These are phyloP conservation scores for Rossbeevera mucosa DNA, from an alignment of 768 basidiomycete genomes.

Conservation along the genomic window DNA sequence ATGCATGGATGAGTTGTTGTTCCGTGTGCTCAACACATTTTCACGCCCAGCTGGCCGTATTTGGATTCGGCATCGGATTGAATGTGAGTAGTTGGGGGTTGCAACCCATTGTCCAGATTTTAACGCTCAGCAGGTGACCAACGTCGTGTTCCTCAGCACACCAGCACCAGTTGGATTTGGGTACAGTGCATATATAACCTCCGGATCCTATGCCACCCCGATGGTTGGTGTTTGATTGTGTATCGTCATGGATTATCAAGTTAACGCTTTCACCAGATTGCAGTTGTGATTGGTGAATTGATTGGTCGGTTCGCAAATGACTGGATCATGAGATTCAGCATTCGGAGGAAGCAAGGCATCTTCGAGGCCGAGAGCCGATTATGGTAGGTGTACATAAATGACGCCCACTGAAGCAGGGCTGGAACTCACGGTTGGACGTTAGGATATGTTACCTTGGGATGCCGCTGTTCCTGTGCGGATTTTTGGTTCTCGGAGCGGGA, in stretches of 20 bases:
- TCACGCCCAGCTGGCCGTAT: constrained; percentile 33
- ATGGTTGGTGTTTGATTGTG: constrained; percentile 31
- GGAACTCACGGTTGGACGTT: not conserved
- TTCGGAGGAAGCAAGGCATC: constrained; percentile 45
- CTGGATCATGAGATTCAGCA: constrained; percentile 39
- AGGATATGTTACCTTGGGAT: constrained; percentile 39
- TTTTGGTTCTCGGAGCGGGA: constrained; percentile 38
- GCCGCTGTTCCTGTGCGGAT: constrained; percentile 39
- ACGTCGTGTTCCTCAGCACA: constrained; percentile 48
- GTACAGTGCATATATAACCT: constrained; percentile 36
- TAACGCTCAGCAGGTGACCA: constrained; percentile 41
- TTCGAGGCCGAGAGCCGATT: constrained; percentile 49
- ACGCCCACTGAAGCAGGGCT: too few relatives aligned
- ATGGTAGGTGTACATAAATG: constrained; percentile 27
- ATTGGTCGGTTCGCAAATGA: constrained; percentile 51
- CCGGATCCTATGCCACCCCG: constrained; percentile 42
- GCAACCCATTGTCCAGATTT: not conserved
- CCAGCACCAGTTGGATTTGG: constrained; percentile 46
- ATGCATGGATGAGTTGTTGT: not conserved
- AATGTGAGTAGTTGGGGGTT: constrained; percentile 27
- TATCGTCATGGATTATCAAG: not conserved
- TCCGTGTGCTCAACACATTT: not conserved
- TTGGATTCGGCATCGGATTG: constrained; percentile 48
- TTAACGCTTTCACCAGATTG: constrained; percentile 32
- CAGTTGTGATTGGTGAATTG: constrained; percentile 48